A percentile compares a stretch with the other conserved stretches of the same genome.
These are phyloP conservation scores for Coemansia furcata DNA, from an alignment of 192 early-diverging fungal genomes.

Conservation along the genomic window DNA sequence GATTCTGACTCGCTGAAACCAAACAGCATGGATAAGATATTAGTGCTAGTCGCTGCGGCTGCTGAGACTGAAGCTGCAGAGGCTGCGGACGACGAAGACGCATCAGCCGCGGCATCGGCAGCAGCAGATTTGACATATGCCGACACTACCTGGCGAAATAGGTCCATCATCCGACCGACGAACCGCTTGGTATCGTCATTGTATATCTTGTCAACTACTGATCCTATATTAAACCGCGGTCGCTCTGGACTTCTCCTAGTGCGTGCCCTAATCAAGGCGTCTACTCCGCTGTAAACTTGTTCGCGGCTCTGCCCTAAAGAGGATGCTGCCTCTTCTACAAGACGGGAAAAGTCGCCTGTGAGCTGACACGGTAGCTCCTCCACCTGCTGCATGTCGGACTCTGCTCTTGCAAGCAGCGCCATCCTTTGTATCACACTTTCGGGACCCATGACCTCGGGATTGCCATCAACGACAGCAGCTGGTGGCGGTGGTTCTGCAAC, in stretches of 20 bases:
- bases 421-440: conserved; percentile 21
- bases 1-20: background rate
- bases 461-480: background rate
- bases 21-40: background rate
- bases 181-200: conserved; percentile 23
- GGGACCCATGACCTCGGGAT: conserved; percentile 6
- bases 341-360: conserved; percentile 10
- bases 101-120: background rate
- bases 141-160: conserved; percentile 23
- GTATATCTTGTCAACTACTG: conserved; percentile 8
- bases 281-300: conserved; percentile 7
- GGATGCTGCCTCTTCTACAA: conserved; percentile 17
- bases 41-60: background rate
- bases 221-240: conserved; percentile 14
- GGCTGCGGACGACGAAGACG: background rate
- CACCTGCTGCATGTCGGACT: background rate
- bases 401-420: conserved; percentile 1
- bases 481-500: background rate
- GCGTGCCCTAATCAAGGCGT: conserved; percentile 26
- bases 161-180: conserved; percentile 28
- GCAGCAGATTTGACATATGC: conserved; percentile 32
- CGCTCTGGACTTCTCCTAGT: background rate
- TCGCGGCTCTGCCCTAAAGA: conserved; percentile 9
- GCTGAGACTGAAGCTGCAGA: background rate
- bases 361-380: conserved; percentile 1